Conservation (phyloP, 192 early-diverging fungal species). For the Umbelopsis isabellina region DNA sequence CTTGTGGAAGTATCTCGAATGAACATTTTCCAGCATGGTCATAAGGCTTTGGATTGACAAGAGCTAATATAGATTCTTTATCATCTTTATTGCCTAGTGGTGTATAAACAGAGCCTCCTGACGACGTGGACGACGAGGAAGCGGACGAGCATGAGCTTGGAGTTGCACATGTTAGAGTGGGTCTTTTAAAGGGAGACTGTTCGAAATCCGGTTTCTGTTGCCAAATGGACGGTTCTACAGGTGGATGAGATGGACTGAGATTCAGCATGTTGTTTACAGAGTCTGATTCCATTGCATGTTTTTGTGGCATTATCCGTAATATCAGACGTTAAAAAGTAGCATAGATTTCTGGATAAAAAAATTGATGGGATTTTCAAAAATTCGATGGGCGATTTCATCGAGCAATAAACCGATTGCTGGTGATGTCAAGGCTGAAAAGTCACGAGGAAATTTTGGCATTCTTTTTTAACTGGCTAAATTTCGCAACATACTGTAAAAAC, state of each 20-base stretch:
- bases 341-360: constrained; percentile 14
- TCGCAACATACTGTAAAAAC: no score
- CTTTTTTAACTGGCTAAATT: no score
- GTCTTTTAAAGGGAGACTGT: not conserved
- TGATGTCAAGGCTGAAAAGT: no score
- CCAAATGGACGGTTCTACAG: not conserved
- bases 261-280: not conserved
- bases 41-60: not conserved
- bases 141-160: not conserved
- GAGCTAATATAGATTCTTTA: no score
- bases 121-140: constrained; percentile 1
- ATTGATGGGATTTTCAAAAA: constrained; percentile 12
- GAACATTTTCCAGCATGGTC: not conserved
- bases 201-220: not conserved
- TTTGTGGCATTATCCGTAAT: not conserved
- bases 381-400: constrained; percentile 1
- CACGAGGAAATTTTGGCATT: no score
- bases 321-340: not conserved
- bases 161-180: not conserved
- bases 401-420: no score
- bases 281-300: no score
- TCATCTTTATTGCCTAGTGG: not conserved
- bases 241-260: not conserved
- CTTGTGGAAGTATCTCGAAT: not conserved
- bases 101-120: not conserved